Evolutionary conservation across 805 yeast genomes (phyloP).

Genomic region (Ogataea minuta): DNA sequence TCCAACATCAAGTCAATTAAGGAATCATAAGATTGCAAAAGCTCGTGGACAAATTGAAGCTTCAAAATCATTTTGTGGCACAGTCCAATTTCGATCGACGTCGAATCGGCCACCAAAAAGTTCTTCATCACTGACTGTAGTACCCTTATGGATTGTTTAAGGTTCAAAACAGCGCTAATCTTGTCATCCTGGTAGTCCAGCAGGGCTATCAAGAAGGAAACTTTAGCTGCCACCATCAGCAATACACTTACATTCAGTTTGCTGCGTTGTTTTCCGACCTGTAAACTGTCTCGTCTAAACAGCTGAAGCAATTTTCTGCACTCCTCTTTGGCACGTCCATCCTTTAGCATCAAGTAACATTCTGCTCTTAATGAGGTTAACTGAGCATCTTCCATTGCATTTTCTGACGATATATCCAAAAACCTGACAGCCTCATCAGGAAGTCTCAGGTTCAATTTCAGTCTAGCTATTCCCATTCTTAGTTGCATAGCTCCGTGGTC

Average conservation of each 20-base stretch:
- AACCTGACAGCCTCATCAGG: slow-evolving; percentile 9
- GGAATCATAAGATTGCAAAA: slow-evolving; percentile 36
- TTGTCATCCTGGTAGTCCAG: slow-evolving; percentile 27
- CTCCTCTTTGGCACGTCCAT: slow-evolving; percentile 25
- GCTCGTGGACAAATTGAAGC: slow-evolving; percentile 37
- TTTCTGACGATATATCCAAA: slow-evolving; percentile 13
- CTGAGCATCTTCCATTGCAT: slow-evolving; percentile 19
- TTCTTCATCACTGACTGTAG: slow-evolving; percentile 52
- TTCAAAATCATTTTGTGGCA: slow-evolving; percentile 28
- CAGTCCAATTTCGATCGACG: slow-evolving; percentile 20
- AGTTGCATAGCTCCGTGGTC: slow-evolving; percentile 6
- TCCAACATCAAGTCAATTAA: slow-evolving; percentile 42
- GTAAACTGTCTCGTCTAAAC: slow-evolving; percentile 34
- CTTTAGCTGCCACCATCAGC: slow-evolving; percentile 33
- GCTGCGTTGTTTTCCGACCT: slow-evolving; percentile 23
- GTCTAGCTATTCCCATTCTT: slow-evolving; percentile 2
- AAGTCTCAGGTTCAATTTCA: slow-evolving; percentile 9
- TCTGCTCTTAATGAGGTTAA: slow-evolving; percentile 33
- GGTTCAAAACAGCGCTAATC: slow-evolving; percentile 36
- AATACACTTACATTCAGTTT: slow-evolving; percentile 19
- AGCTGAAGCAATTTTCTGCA: slow-evolving; percentile 27
- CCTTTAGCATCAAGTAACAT: slow-evolving; percentile 20
- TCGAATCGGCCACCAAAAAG: slow-evolving; percentile 20
- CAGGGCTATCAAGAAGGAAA: slow-evolving; percentile 35
- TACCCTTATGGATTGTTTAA: slow-evolving; percentile 50